Evolutionary conservation across 192 early-diverging fungal genomes (phyloP).

Genomic region (Chytriomyces hyalinus): DNA sequence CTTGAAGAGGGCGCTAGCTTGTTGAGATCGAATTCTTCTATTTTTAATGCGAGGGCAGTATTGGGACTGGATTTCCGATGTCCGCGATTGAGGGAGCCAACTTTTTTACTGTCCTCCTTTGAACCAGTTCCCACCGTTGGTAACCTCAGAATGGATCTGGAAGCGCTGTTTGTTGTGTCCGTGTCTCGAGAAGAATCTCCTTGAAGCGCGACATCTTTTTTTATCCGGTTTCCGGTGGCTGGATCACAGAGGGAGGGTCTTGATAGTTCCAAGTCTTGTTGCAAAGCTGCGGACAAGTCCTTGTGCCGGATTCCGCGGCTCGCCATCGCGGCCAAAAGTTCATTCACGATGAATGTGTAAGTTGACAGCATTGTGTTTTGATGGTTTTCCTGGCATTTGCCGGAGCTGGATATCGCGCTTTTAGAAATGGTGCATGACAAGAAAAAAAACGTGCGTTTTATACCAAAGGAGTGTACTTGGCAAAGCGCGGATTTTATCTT

Average conservation of each 20-base stretch:
- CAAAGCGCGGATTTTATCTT: background rate
- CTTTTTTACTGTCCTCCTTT: too few relatives aligned
- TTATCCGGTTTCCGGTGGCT: too few relatives aligned
- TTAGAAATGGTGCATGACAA: background rate
- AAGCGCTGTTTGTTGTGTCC: too few relatives aligned
- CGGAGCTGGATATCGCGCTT: slow-evolving; percentile 8
- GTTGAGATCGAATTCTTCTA: background rate
- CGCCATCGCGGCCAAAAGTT: background rate
- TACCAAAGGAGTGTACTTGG: slow-evolving; percentile 1
- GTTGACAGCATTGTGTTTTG: slow-evolving; percentile 23
- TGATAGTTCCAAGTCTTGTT: background rate
- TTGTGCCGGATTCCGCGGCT: background rate
- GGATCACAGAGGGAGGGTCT: background rate
- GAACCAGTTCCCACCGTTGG: too few relatives aligned
- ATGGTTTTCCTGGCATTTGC: slow-evolving; percentile 30
- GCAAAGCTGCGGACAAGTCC: background rate
- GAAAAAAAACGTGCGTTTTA: background rate
- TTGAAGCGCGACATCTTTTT: background rate
- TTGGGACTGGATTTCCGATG: slow-evolving; percentile 23
- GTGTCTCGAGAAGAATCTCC: background rate
- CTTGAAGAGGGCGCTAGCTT: too few relatives aligned
- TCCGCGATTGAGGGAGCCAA: background rate
- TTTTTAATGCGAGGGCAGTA: background rate
- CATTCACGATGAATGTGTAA: slow-evolving; percentile 2
- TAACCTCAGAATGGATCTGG: too few relatives aligned